phyloP scores from a whole-genome alignment of 306 rosid genomes.

The Albizia julibrissin region DNA sequence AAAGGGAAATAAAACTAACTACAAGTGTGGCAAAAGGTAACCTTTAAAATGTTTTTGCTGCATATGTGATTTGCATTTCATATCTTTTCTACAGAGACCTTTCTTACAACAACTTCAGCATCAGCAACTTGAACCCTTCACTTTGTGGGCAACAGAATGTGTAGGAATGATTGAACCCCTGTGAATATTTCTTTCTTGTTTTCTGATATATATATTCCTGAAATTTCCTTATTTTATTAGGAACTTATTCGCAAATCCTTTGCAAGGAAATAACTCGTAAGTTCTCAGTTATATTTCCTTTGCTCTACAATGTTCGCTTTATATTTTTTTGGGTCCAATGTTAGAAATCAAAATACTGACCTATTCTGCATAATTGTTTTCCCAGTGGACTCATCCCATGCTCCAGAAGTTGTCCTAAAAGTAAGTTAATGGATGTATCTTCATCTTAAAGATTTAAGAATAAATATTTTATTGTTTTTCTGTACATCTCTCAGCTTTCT shows the following conservation, averaged over 20 bases:
- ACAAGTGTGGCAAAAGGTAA: not conserved
- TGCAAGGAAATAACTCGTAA: conserved; percentile 40
- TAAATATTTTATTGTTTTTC: not conserved
- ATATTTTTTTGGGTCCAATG: too few species aligned
- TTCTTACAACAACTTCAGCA: conserved; percentile 31
- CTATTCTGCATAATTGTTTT: conserved; percentile 21
- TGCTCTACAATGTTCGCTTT: not conserved
- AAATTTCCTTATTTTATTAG: conserved; percentile 30
- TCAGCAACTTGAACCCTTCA: not conserved
- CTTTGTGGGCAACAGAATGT: conserved; percentile 29
- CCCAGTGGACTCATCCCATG: conserved; percentile 38
- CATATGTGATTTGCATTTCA: not conserved
- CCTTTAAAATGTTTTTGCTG: not conserved
- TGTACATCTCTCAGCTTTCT: conserved; percentile 29
- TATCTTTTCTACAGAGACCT: conserved; percentile 31
- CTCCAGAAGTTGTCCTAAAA: conserved; percentile 29
- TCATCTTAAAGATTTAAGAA: not conserved
- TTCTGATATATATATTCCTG: not conserved
- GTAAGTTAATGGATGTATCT: conserved; percentile 29
- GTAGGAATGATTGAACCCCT: conserved; percentile 35
- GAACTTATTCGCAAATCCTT: conserved; percentile 54
- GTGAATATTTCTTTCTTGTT: not conserved
- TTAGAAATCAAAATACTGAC: conserved; percentile 8
- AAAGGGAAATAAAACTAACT: not conserved
- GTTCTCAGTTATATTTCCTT: conserved; percentile 26